Base-by-base conservation (phyloP, 495 filamentous ascomycete species). In the Penicillium herquei region DNA sequence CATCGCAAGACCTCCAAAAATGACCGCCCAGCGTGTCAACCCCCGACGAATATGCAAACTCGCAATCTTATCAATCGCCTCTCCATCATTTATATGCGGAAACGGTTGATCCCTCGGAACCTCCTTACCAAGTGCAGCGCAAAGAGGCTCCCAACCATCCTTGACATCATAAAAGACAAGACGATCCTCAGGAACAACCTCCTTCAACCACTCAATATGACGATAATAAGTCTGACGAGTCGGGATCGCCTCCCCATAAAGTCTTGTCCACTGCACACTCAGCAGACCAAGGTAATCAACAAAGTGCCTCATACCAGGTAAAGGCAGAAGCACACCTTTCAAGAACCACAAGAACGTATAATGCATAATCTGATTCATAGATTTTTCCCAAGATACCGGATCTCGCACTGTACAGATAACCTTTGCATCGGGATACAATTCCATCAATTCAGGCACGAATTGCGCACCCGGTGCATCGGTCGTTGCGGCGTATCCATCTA, bases 401-500 rank as follows among this genome's bases (percentile, higher is more conserved):
- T 68, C 63, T 31, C 68, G 65, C 4, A 63, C 49, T 1, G 68
- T 70, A 43, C 62, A 65, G 32, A 70, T 61, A 11, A 70, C 62
- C 41, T 60, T 68, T 6, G 68, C 68, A 14, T 64, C 56, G 0
- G 68, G 68, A 57, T 68, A 69, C 44, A 70, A 51, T 7, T 57
- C 50, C 26, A 70, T 42, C 34, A 70, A 45, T 31, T 70, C 68
- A 7, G 63, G 65, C 2, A 65, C 39, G 21, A 68, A 49, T 33
- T 70, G 65, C 0, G 51, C 40, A 8, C 62, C 62, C 4, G 68
- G 70, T n/a, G 62, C 35, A 53, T 70, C 70, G 32, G 66, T 67
- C 34, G 63, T 66, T 49, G 84, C 68, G 4, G 83, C 82, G 68
- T 94, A 89, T 45, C 85, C 78, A 37, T 61, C 33, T 4, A 56